Base-by-base conservation (phyloP, 768 basidiomycete genomes). In the Tylopilus vinaceipallidus region DNA sequence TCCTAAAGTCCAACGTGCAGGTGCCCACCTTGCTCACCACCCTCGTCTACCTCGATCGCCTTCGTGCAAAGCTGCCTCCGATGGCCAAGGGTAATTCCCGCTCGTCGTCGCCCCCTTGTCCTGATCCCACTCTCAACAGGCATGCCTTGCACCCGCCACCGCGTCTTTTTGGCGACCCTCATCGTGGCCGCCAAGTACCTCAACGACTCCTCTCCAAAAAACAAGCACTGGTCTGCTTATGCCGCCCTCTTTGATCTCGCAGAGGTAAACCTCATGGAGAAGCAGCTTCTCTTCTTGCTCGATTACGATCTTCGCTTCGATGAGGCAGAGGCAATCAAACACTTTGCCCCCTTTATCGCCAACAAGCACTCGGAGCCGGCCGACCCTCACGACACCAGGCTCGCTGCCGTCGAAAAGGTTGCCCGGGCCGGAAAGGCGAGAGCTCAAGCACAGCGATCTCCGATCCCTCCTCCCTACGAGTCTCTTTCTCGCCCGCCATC, bases 101-200 rank as follows among this genome's bases (percentile, higher is more conserved):
- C 40, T 24, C 17, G 6, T 44, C 47, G 2, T 50, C 47, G 4
- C 42, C 32, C 34, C 39, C 52, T 16, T 14, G 9, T 16, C 49
- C 49, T 66, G 42, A 53, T 35, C 12, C 43, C 45, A 30, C 47
- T 38, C 50, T 22, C 5, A 36, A n/a, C 51, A 76, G 78, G 93
- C 41, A 84, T 93, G 75, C 81, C 88, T 20, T 97, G 93, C 69
- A 95, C 95, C 19, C 82, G 92, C 30, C 95, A 98, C 64, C 86
- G 95, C 41, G 87, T 99, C 45, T 98, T 99, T 72, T 80, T 99
- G 58, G 95, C 95, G 20, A 86, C 90, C 1, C 86, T 99, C 59
- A 98, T 99, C 69, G 88, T 92, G 35, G 85, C 95, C 20, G 88
- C 93, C 54, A 99, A 99, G 73, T 98, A 98, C 70, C 83, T 98